Conservation (phyloP, 257 asterid genomes). For the Buddleja alternifolia region DNA sequence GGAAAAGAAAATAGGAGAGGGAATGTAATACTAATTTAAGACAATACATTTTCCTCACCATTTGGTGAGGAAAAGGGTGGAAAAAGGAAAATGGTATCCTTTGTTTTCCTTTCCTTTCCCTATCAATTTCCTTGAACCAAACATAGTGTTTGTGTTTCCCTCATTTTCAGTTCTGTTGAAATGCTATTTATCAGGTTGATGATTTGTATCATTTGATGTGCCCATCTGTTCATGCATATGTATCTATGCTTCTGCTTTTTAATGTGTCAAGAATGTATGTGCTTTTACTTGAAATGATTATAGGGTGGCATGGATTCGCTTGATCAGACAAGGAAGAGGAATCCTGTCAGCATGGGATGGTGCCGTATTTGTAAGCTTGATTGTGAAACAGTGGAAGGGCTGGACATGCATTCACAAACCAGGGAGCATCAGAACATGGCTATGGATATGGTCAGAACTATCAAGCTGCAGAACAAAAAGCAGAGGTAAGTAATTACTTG, state of each 20-base stretch:
- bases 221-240: not conserved
- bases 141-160: not conserved
- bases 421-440: slow-evolving; percentile 89
- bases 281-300: slow-evolving; percentile 17
- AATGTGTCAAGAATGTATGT: not conserved
- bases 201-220: not conserved
- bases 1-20: too few species aligned
- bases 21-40: too few species aligned
- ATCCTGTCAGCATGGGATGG: slow-evolving; percentile 73
- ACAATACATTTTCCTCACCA: too few species aligned
- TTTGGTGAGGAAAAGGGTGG: too few species aligned
- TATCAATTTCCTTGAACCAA: too few species aligned
- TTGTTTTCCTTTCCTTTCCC: too few species aligned
- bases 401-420: slow-evolving; percentile 85
- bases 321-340: slow-evolving; percentile 70
- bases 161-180: not conserved
- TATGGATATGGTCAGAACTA: slow-evolving; percentile 74
- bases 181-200: not conserved
- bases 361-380: slow-evolving; percentile 84
- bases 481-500: slow-evolving; percentile 47
- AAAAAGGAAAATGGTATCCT: too few species aligned
- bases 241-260: not conserved
- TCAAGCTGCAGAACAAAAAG: slow-evolving; percentile 68
- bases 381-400: slow-evolving; percentile 82
- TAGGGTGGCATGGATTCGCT: slow-evolving; percentile 69